Conservation (phyloP, 2,329 filamentous ascomycete genomes). For the Neofusicoccum ribis region DNA sequence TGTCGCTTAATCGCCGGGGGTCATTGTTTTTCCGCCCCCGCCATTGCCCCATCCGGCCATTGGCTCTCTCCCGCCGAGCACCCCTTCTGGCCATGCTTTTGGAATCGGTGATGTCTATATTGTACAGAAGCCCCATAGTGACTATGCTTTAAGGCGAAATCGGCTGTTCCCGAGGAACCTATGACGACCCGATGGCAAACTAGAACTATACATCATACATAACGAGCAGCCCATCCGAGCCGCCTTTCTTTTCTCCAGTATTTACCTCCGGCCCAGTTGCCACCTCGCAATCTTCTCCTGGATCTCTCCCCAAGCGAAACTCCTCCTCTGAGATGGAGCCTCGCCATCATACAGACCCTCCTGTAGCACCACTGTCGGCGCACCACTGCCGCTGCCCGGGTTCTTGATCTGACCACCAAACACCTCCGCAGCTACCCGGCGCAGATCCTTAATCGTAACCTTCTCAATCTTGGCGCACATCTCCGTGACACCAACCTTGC, state of each 20-base stretch:
- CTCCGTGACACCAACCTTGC: constrained; percentile 85
- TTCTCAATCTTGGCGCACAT: constrained; percentile 88
- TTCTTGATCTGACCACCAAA: constrained; percentile 78
- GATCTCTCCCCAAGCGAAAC: constrained; percentile 83
- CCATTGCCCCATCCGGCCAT: not conserved
- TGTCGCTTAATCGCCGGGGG: constrained; percentile 4
- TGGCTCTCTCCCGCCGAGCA: not conserved
- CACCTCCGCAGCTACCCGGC: constrained; percentile 76
- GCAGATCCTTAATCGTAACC: constrained; percentile 76
- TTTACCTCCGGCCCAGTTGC: constrained; percentile 69
- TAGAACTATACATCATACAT: constrained; percentile 1
- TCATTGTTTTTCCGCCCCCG: constrained; percentile 11
- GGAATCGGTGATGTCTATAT: constrained; percentile 10
- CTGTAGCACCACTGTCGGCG: constrained; percentile 91
- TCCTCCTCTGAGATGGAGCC: constrained; percentile 65
- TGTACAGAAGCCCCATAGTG: not conserved
- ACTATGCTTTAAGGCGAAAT: not conserved
- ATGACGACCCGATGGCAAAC: not conserved
- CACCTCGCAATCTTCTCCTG: constrained; percentile 82
- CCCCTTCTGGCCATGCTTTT: not conserved
- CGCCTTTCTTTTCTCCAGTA: not conserved
- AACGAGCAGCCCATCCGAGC: not conserved
- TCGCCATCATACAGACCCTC: constrained; percentile 66
- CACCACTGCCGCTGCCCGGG: constrained; percentile 73
- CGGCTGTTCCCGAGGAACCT: not conserved